Evolutionary conservation across 176 grass and related monocot genomes (phyloP).

Genomic region (Eleusine coracana): DNA sequence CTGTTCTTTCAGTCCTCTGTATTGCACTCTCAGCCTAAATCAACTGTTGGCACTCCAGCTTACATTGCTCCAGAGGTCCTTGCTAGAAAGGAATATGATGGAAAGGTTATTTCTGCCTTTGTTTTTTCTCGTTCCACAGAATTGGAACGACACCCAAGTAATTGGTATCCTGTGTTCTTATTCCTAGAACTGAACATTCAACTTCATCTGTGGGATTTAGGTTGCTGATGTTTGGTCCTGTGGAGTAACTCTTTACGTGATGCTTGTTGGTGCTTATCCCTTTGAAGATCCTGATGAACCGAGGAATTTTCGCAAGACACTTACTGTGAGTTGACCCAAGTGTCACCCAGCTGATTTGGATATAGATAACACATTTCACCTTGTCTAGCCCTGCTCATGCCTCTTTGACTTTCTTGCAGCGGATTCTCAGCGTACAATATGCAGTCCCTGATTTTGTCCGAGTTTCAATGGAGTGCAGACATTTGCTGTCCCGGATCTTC

Average conservation of each 20-base stretch:
- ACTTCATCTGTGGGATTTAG: slow-evolving; percentile 43
- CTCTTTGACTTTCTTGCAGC: slow-evolving; percentile 50
- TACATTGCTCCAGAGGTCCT: slow-evolving; percentile 95
- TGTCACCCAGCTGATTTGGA: background rate
- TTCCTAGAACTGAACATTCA: background rate
- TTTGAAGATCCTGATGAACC: slow-evolving; percentile 92
- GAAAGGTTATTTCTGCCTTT: slow-evolving; percentile 63
- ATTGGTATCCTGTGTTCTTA: background rate
- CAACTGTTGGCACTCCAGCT: slow-evolving; percentile 93
- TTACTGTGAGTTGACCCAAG: slow-evolving; percentile 61
- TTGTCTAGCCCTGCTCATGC: background rate
- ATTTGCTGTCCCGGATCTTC: slow-evolving; percentile 92
- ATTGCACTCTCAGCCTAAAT: slow-evolving; percentile 95
- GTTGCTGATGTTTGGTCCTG: slow-evolving; percentile 99
- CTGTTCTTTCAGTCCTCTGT: slow-evolving; percentile 69
- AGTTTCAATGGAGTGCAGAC: slow-evolving; percentile 83
- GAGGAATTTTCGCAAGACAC: slow-evolving; percentile 90
- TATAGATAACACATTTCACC: background rate
- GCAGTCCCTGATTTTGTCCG: slow-evolving; percentile 76
- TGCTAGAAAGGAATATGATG: slow-evolving; percentile 87
- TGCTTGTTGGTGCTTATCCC: slow-evolving; percentile 95
- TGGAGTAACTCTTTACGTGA: slow-evolving; percentile 96
- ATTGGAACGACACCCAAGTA: background rate
- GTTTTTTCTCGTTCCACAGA: background rate
- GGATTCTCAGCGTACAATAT: slow-evolving; percentile 94